phyloP scores from a whole-genome alignment of 2,329 filamentous ascomycete species.

The Neoarthrinium moseri region DNA sequence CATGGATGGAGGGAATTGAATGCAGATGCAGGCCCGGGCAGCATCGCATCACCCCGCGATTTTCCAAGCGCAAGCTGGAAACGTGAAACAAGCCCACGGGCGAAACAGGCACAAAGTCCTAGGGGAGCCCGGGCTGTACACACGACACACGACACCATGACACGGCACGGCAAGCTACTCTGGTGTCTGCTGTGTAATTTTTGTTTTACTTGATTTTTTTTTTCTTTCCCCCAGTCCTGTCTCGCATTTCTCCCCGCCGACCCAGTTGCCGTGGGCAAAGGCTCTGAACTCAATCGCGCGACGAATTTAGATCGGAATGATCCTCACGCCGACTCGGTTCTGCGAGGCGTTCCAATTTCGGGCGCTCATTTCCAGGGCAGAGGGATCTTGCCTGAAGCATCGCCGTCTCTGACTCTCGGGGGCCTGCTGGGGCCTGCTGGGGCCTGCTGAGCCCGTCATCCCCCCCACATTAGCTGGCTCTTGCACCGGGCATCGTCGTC shows the following conservation, averaged over 20 bases:
- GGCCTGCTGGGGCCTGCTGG: no score
- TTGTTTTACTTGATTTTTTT: no score
- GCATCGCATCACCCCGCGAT: background rate
- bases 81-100: background rate
- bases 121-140: background rate
- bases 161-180: background rate
- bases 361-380: background rate
- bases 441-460: no score
- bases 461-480: constrained; percentile 7
- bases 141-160: background rate
- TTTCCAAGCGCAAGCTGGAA: background rate
- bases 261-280: no score
- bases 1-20: background rate
- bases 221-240: no score
- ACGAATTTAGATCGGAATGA: no score
- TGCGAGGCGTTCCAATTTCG: no score
- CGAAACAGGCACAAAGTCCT: background rate
- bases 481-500: constrained; percentile 4
- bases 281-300: no score
- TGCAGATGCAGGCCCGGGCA: background rate
- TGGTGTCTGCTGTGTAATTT: background rate
- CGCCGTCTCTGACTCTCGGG: no score
- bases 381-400: constrained; percentile 5
- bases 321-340: no score
- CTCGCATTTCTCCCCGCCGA: no score